These are phyloP conservation scores for Pseudomonodictys pantanalensis DNA, from an alignment of 495 filamentous ascomycete species.

Conservation along the genomic window DNA sequence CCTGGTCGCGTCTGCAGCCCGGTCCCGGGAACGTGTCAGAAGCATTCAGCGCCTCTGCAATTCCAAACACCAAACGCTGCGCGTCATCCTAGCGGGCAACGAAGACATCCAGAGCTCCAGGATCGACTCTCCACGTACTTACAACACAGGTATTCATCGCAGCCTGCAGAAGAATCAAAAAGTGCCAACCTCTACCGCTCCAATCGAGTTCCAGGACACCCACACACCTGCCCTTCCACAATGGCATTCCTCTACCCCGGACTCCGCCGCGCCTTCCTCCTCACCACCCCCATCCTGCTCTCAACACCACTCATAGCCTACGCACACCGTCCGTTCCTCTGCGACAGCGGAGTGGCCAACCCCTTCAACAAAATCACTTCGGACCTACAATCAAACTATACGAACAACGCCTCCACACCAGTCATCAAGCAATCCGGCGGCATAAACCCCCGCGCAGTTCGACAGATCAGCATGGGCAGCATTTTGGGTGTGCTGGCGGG, in stretches of 20 bases:
- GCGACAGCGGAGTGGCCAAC: conserved; percentile 17
- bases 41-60: too few species aligned
- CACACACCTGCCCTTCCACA: neutral
- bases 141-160: too few species aligned
- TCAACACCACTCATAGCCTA: conserved; percentile 5
- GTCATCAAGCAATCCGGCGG: neutral
- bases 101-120: too few species aligned
- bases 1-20: too few species aligned
- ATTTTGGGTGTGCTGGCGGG: conserved; percentile 67
- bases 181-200: neutral
- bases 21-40: too few species aligned
- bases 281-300: conserved; percentile 20
- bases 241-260: conserved; percentile 23
- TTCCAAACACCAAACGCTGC: too few species aligned
- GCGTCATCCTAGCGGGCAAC: too few species aligned
- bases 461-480: conserved; percentile 68
- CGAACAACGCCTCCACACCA: neutral
- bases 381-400: neutral
- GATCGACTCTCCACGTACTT: too few species aligned
- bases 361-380: conserved; percentile 22
- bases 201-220: neutral
- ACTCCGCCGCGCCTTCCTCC: conserved; percentile 9
- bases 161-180: neutral
- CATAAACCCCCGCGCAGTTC: conserved; percentile 53
- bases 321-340: conserved; percentile 5